Percentiles rank a stretch among this genome's conserved stretches.
These are phyloP conservation scores for Blastomyces percursus DNA, from an alignment of 2,329 filamentous ascomycete genomes.

Conservation along the genomic window DNA sequence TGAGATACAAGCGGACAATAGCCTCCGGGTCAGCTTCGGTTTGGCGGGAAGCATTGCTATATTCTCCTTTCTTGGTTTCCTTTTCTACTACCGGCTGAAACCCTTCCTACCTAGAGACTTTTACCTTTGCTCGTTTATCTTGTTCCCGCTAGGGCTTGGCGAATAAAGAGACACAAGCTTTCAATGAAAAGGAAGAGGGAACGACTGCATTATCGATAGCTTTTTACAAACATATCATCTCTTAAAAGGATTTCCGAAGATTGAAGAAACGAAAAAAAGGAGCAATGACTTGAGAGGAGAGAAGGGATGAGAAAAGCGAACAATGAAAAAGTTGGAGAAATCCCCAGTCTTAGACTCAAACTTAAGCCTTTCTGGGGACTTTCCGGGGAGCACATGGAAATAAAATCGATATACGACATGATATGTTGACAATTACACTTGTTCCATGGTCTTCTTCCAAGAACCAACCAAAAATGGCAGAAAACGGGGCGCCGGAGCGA, in stretches of 20 bases:
- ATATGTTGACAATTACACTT: neutral
- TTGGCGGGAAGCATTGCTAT: neutral
- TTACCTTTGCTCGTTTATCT: neutral
- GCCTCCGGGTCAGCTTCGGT: neutral
- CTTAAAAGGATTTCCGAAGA: neutral
- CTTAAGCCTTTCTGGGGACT: neutral
- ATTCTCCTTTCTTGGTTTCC: neutral
- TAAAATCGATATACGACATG: neutral
- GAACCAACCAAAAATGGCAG: neutral
- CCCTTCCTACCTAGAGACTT: neutral
- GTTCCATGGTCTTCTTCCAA: neutral
- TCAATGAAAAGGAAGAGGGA: neutral
- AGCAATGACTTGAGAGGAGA: neutral
- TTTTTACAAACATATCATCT: neutral
- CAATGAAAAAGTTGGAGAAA: neutral
- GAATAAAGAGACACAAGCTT: constrained; percentile 33
- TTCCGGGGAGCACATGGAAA: neutral
- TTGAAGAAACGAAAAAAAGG: neutral
- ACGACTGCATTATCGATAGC: neutral
- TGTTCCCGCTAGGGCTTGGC: neutral
- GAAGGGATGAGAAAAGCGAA: neutral
- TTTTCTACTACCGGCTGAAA: neutral
- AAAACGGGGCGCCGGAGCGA: too few relatives aligned
- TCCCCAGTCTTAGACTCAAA: neutral
- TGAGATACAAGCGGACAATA: constrained; percentile 30